Evolutionary conservation across 2,329 filamentous ascomycete species (phyloP), one percentile per base, ranked within the genome.

Genomic region (Teratosphaeriaceae sp.): DNA sequence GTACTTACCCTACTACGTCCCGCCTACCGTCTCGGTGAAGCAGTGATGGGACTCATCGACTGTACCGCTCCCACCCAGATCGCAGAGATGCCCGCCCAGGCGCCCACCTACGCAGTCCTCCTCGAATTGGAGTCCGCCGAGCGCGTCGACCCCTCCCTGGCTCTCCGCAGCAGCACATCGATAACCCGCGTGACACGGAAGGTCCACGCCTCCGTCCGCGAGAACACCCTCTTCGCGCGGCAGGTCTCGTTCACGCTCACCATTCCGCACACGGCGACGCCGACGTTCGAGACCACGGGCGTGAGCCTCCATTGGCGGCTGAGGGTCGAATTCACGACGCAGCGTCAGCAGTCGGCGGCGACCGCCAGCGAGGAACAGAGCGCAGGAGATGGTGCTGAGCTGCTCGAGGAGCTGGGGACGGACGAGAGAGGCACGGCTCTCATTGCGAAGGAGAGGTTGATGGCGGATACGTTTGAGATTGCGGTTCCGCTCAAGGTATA

Each of bases 251-350:
- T 97, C 57, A 82, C 75, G 7, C 85, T 88, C 0, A 84, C 86
- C 0, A 88, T 98, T 38, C 92, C 92, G 0, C 76, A 84, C 15
- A 75, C 75, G 12, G 88, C 87, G 0, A 95, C 89, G 1, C 92
- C 92, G 0, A 88, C 92, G 50, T 94, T 98, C 53, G 77, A 94
- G 36, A 98, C 92, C 0, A 94, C 81, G 48, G 89, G 89, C 2
- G 79, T 98, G 3, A 85, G 79, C 50, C 70, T 96, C 20, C 84
- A 88, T 52, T 98, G 92, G 92, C 85, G 84, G 62, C 71, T 98
- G 24, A 74, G 87, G 1, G 80, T 98, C 45, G 89, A 97, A 65
- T 98, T 98, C 65, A 88, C 95, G 20, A 90, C 90, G 16, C 51
- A 52, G 38, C 46, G 55, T 20, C 38, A 46, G 26, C 20, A 22